Base-by-base conservation (phyloP, 2,329 filamentous ascomycete species). In the Tolypocladium pustulatum region DNA sequence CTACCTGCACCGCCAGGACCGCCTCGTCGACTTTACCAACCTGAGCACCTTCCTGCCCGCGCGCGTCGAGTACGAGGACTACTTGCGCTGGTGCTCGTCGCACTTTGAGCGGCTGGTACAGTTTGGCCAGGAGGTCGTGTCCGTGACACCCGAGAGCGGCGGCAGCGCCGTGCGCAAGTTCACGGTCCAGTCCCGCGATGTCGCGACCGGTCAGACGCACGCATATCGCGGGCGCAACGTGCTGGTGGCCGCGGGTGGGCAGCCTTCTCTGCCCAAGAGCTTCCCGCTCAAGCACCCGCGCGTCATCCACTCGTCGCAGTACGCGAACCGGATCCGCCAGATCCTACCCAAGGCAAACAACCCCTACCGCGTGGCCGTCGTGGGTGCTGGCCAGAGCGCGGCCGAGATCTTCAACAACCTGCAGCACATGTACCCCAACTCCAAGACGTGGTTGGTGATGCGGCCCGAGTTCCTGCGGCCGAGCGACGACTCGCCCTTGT, bases 401-500 rank as follows among this genome's bases (percentile, higher is more conserved):
- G 93, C 93, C 12, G 93, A 99, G 77, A 96, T 97, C 67, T 97
- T 95, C 77, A 88, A 90, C 76, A 92, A 96, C 72, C 76, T 97
- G 55, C 88, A 93, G 67, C 81, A 78, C 43, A 78, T 90, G 54
- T 97, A 95, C 70, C 91, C 91, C 43, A 91, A 93, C 69, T 85
- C 89, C 34, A 81, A 83, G 65, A 92, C 91, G 0, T 83, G 79
- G 40, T 75, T 99, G 59, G 77, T 97, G 60, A 93, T 96, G 79
- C 86, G 90, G 65, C 87, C 87, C 49, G 84, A 91, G 62, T 91
- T 93, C 59, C 75, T 99, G 61, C 86, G 89, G 65, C 93, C 93
- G 1, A 96, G 91, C 69, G 93, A 99, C 69, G 94, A 97, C 72
- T 96, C 91, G 57, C 94, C 93, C 22, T 97, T 97, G 89, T 92